Percentiles rank a stretch among this genome's conserved stretches.
Conservation (phyloP, 1,139 yeast species). For the Suhomyces coccinellae region DNA sequence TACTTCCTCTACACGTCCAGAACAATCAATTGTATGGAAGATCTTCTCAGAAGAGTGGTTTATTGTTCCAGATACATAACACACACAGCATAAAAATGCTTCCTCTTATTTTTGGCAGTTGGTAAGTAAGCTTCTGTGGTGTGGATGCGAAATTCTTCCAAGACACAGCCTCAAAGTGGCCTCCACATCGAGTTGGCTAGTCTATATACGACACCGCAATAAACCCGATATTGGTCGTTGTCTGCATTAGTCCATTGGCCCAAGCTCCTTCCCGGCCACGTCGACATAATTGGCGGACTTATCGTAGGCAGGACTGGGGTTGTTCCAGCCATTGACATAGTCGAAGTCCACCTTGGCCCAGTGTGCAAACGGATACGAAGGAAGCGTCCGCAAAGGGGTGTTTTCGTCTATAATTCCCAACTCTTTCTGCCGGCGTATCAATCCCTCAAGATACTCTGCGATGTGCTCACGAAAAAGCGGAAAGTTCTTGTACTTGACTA, state of each 20-base stretch:
- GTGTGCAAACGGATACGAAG: conserved; percentile 62
- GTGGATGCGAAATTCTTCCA: too few species aligned
- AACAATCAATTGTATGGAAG: too few species aligned
- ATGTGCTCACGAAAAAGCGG: conserved; percentile 59
- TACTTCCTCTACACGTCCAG: too few species aligned
- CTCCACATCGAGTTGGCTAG: too few species aligned
- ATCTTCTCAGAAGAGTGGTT: too few species aligned
- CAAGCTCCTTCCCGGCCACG: conserved; percentile 14
- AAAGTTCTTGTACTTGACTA: conserved; percentile 63
- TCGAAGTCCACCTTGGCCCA: conserved; percentile 47
- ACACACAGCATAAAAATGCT: too few species aligned
- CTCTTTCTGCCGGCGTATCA: conserved; percentile 58
- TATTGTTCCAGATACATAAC: too few species aligned
- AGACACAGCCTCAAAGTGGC: too few species aligned
- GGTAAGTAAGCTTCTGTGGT: too few species aligned
- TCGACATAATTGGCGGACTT: conserved; percentile 25
- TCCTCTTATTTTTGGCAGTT: too few species aligned
- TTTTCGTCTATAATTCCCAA: conserved; percentile 55
- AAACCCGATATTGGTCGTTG: too few species aligned
- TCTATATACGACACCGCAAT: too few species aligned
- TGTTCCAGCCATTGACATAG: conserved; percentile 46
- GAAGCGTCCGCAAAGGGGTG: conserved; percentile 58
- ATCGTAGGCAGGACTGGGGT: conserved; percentile 33
- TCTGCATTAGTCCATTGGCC: not conserved
- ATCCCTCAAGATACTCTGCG: conserved; percentile 53